Evolutionary conservation across 495 filamentous ascomycete genomes (phyloP), one percentile per base, ranked within the genome.

Genomic region (Daldinia childiae): DNA sequence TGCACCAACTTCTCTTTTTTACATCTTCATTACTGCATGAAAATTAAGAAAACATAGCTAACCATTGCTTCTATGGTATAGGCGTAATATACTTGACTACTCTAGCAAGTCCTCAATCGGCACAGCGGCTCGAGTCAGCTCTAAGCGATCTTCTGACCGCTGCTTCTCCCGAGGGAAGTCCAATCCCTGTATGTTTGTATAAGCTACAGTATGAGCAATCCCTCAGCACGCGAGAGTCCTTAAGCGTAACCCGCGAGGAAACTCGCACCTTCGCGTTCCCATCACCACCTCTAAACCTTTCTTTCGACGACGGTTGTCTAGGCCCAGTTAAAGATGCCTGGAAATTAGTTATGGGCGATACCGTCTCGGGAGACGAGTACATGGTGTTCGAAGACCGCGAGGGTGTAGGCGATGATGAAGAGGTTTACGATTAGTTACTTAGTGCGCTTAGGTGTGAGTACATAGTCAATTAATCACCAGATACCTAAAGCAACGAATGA

Each of bases 61-160:
- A 90, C 77, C 39, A 62, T 26, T 39, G 29, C 19, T 41, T 29
- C 45, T 17, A 52, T 43, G n/a, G 29, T 62, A 71, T 58, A 96
- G 93, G 90, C 83, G 84, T 94, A 41, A 77, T 95, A 1, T 95
- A 95, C 73, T 81, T 87, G 26, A 85, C 88, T 24, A 90, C 85
- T 39, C 68, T 86, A 24, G 62, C 78, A 52, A 68, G 79, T 1
- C 54, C 84, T 2, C 62, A 57, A 73, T 81, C 70, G 34, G 75
- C 69, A 70, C 79, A 72, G 74, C 77, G 71, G 72, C 77, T 95
- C 12, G 80, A 88, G 30, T 60, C 64, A 21, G 90, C 92, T 39
- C 72, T 94, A 21, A 63, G 82, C 8, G 78, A 71, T 34, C 83
- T 95, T 29, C 73, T 93, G 1, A 43, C 76, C 15, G 79, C 80